Conservation (phyloP, 805 yeast genomes). For the Candida suzukii region DNA sequence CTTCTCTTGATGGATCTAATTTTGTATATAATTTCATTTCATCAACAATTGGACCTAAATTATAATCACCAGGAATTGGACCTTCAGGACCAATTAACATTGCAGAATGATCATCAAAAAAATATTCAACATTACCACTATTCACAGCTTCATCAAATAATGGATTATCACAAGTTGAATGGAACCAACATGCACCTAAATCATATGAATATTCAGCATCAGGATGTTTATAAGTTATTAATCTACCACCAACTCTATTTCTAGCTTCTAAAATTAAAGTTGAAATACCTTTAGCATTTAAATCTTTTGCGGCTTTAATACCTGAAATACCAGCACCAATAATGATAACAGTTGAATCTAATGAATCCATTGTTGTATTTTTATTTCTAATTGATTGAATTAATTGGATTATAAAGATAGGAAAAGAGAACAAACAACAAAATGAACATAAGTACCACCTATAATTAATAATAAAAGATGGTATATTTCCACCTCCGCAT, state of each 20-base stretch:
- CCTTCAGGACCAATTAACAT: conserved; percentile 19
- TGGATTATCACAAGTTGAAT: conserved; percentile 36
- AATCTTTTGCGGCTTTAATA: conserved; percentile 37
- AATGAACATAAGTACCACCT: neutral
- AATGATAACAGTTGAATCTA: conserved; percentile 25
- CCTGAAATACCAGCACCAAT: conserved; percentile 51
- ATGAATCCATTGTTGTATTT: neutral
- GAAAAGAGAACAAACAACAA: neutral
- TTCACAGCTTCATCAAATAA: conserved; percentile 25
- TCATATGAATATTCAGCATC: conserved; percentile 28
- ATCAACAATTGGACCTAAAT: conserved; percentile 27
- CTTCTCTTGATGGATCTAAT: conserved; percentile 22
- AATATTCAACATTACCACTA: conserved; percentile 15
- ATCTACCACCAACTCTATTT: conserved; percentile 39
- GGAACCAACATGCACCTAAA: conserved; percentile 52
- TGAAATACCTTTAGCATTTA: conserved; percentile 24
- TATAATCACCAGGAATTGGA: conserved; percentile 16
- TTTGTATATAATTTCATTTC: conserved; percentile 23
- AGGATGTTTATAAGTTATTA: conserved; percentile 22
- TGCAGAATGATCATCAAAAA: conserved; percentile 29
- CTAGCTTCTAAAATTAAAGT: conserved; percentile 40
- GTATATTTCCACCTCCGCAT: no score
- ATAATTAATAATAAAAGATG: no score
- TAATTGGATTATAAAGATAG: neutral
- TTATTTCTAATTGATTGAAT: neutral